phyloP scores from a whole-genome alignment of 345 rosid species.

The Pugionium cornutum region DNA sequence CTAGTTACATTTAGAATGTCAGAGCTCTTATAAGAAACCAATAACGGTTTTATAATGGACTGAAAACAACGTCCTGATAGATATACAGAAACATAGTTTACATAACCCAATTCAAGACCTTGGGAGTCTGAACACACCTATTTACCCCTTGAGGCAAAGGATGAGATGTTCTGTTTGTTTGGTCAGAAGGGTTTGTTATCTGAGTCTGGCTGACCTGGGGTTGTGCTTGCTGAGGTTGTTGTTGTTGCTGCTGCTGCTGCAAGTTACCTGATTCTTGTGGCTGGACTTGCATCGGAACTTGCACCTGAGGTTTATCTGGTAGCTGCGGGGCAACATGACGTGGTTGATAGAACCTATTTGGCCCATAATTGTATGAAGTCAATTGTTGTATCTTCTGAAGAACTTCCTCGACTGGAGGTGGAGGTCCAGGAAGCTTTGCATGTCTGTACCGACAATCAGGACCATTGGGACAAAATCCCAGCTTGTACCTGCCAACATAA shows the following conservation, averaged over 20 bases:
- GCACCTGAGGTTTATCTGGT: conserved; percentile 63
- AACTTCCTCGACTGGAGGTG: conserved; percentile 93
- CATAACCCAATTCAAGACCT: conserved; percentile 67
- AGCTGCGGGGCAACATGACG: conserved; percentile 60
- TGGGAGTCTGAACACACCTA: conserved; percentile 97
- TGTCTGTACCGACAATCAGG: conserved; percentile 96
- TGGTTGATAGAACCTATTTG: conserved; percentile 74
- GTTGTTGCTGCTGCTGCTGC: conserved; percentile 47
- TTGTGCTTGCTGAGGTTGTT: conserved; percentile 25
- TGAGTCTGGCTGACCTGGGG: conserved; percentile 67
- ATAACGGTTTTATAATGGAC: conserved; percentile 25
- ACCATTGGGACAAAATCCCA: conserved; percentile 99
- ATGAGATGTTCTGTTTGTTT: conserved; percentile 59
- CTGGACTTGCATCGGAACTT: conserved; percentile 61
- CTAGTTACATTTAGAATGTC: too few species aligned
- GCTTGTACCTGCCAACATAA: conserved; percentile 71
- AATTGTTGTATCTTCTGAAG: conserved; percentile 94
- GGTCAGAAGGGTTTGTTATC: conserved; percentile 66
- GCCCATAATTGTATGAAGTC: conserved; percentile 62
- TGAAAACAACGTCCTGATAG: conserved; percentile 47
- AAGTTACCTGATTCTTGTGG: conserved; percentile 47
- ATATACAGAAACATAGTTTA: conserved; percentile 53
- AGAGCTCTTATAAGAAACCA: conserved; percentile 23
- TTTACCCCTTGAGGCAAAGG: conserved; percentile 97
- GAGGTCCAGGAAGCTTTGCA: conserved; percentile 91